Percentiles rank a stretch among this genome's conserved stretches.
Evolutionary conservation across 192 early-diverging fungal species (phyloP).

Genomic region (Umbelopsis vinacea): DNA sequence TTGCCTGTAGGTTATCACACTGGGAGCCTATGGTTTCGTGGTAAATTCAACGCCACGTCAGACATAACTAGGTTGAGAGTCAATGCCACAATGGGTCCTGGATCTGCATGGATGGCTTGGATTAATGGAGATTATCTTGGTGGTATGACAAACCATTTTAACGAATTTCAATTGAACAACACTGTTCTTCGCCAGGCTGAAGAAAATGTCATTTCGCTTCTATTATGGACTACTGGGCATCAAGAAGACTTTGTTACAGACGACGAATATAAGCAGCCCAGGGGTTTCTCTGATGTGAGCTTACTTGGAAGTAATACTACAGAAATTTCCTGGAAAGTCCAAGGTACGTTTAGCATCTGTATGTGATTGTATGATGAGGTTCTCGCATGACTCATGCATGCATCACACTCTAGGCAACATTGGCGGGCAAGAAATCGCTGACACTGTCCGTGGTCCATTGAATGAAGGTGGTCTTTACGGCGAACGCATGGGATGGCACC

Average conservation of each 20-base stretch:
- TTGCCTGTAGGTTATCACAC: constrained; percentile 8
- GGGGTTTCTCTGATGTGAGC: not conserved
- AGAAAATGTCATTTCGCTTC: constrained; percentile 14
- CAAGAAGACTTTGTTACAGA: not conserved
- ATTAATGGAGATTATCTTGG: constrained; percentile 22
- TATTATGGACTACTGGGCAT: constrained; percentile 19
- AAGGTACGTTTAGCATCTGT: not conserved
- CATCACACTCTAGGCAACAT: not conserved
- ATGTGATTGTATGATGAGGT: too few relatives aligned
- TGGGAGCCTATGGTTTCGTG: constrained; percentile 25
- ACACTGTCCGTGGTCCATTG: constrained; percentile 8
- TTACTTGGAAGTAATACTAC: constrained; percentile 4
- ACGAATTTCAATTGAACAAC: not conserved
- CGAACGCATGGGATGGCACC: constrained; percentile 23
- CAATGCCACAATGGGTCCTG: not conserved
- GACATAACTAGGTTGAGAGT: constrained; percentile 2
- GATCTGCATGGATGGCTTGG: constrained; percentile 20
- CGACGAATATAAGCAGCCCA: constrained; percentile 1
- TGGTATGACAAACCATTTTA: not conserved
- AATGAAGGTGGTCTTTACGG: constrained; percentile 30
- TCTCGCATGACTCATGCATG: too few relatives aligned
- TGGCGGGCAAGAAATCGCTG: constrained; percentile 22
- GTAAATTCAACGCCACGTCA: constrained; percentile 8
- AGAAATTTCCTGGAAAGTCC: constrained; percentile 20
- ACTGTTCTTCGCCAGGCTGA: not conserved